Evolutionary conservation across 2,329 filamentous ascomycete genomes (phyloP), one percentile per base, ranked within the genome.

Genomic region (Polytolypa hystricis): DNA sequence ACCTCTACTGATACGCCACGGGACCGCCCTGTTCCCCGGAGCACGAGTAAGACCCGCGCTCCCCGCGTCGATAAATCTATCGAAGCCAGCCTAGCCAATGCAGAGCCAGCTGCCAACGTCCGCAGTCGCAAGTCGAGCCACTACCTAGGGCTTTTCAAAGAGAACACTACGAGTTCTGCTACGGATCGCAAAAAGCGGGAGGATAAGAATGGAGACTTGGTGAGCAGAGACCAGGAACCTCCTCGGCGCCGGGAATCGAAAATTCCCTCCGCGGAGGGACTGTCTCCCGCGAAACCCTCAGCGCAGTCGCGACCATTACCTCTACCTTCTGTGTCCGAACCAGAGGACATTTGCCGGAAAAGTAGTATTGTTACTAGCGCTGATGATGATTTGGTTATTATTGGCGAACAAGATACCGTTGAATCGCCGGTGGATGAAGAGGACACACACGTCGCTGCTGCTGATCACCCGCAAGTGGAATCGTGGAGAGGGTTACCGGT

Each of bases 61-160:
- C 55, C 60, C 5, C 64, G 65, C 31, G 67, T 77, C 16, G 75
- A 78, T 37, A 74, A 73, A 53, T 70, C 73, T 29, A 78, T 80
- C 42, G 73, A 79, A 53, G 76, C 75, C 12, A 77, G 73, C 19
- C 52, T 79, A 39, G 65, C 73, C 27, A 74, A 74, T 45, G 61
- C 66, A 4, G 74, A 79, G 47, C 65, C 61, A 20, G 56, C 62
- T 18, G 60, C 66, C 17, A 66, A 73, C 46, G 70, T 71, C 30
- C 67, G 76, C 41, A 79, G 74, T 52, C 67, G 76, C 39, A 80
- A 80, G 55, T 73, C 76, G 28, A 78, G 74, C 49, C 75, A 79
- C 49, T 77, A 76, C 47, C 58, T 80, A 36, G 73, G 76, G 9
- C 58, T 80, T 4, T 80, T 79, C 58, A 76, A 76, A 48, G 73